Base-by-base conservation (phyloP, 2,329 filamentous ascomycete genomes). In the Exophiala alcalophila region DNA sequence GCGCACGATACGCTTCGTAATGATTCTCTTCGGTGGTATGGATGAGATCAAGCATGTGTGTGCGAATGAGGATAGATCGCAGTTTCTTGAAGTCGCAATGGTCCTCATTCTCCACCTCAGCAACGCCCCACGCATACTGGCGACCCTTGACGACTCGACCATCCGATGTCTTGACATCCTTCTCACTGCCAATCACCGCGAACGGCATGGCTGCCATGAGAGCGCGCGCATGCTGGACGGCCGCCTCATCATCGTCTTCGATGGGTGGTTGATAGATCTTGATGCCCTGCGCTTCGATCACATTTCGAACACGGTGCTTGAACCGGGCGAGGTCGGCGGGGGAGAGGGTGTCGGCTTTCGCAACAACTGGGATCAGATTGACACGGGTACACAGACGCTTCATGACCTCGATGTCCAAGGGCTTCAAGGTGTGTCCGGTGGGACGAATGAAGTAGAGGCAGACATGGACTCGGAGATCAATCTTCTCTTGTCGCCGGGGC, bases 41-140 rank as follows among this genome's bases (percentile, higher is more conserved):
- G 66, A 98, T 98, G 55, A 98, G 85, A 67, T 98, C 92, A 61
- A 98, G 82, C 92, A 98, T 98, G 77, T 98, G 92, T 36, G 91
- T 96, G 69, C 92, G 88, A 75, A 98, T 97, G 57, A 98, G 78
- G 62, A 98, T 97, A 34, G 91, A 95, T 61, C 92, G 90, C 53
- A 98, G 85, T 78, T 98, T 98, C 85, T 98, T 98, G 79, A 98
- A 98, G 72, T 98, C 92, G 73, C 92, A 98, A 78, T 98, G 92
- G 66, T 98, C 92, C 73, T 98, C 92, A 65, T 98, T 98, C 79
- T 98, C 92, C 38, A 98, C 92, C 71, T 98, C 92, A 50, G 92
- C 92, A 60, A 98, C 92, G 77, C 92, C 92, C 92, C 92, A 98
- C 42, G 89, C 88, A 73, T 98, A 98, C 71, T 98, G 94, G 53